These are phyloP conservation scores for Sextonia rubra DNA, from an alignment of 164 flowering plant species.

Conservation along the genomic window DNA sequence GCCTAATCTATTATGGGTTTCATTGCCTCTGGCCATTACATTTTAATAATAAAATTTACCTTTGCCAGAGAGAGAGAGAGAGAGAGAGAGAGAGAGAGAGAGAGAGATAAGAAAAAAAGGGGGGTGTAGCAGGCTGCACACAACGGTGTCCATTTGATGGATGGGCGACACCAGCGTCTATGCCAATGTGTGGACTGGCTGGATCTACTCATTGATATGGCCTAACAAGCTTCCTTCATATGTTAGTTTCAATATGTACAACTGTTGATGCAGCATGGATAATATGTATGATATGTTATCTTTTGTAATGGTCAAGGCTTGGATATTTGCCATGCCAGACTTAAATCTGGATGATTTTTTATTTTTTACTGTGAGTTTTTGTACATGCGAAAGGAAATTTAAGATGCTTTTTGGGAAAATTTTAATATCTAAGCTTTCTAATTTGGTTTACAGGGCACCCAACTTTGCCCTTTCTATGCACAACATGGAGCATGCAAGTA, in stretches of 20 bases:
- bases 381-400: neutral
- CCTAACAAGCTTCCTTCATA: no score
- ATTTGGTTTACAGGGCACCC: constrained; percentile 56
- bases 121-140: no score
- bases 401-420: no score
- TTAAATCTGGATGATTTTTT: neutral
- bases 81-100: no score
- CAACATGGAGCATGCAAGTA: constrained; percentile 84
- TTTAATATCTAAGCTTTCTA: constrained; percentile 13
- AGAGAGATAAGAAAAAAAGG: no score
- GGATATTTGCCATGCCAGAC: neutral
- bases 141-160: no score
- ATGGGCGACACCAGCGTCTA: no score
- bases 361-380: neutral
- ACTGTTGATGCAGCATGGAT: neutral
- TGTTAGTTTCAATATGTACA: neutral
- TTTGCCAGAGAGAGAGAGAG: no score
- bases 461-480: constrained; percentile 61
- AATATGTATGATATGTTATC: neutral
- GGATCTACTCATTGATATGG: no score
- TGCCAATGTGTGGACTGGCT: no score
- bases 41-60: no score
- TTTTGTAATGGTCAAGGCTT: neutral
- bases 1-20: neutral
- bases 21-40: no score